These are phyloP conservation scores for Penicillium sclerotigenum DNA, from an alignment of 2,329 filamentous ascomycete species.

Conservation along the genomic window DNA sequence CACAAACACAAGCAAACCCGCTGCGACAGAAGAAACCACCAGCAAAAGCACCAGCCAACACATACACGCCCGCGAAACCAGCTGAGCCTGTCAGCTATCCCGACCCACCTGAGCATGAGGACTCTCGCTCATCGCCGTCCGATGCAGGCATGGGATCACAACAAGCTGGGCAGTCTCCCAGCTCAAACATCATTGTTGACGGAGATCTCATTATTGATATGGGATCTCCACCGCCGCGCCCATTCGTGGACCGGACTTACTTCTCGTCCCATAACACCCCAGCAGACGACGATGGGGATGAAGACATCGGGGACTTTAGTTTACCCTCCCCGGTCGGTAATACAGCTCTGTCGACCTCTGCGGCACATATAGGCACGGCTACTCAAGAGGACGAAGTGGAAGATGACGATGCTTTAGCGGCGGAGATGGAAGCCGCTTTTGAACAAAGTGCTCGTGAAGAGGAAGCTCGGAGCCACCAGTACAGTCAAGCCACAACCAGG, in stretches of 20 bases:
- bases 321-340: conserved; percentile 38
- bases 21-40: conserved; percentile 29
- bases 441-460: conserved; percentile 43
- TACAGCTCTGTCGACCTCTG: conserved; percentile 14
- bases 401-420: conserved; percentile 55
- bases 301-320: conserved; percentile 39
- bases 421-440: conserved; percentile 57
- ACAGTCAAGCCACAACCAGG: conserved; percentile 27
- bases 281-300: conserved; percentile 39
- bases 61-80: conserved; percentile 5
- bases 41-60: conserved; percentile 22
- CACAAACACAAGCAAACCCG: conserved; percentile 35
- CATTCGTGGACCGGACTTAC: conserved; percentile 42
- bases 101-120: conserved; percentile 26
- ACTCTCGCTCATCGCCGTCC: conserved; percentile 29
- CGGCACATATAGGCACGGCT: conserved; percentile 20
- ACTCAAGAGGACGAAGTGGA: conserved; percentile 33
- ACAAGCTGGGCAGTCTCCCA: conserved; percentile 34
- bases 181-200: conserved; percentile 47
- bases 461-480: conserved; percentile 40
- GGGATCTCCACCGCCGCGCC: conserved; percentile 45
- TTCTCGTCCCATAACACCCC: conserved; percentile 45
- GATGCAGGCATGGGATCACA: conserved; percentile 35
- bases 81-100: conserved; percentile 25
- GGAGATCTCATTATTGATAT: conserved; percentile 49